These are phyloP conservation scores for Scheffersomyces lignicola DNA, from an alignment of 1,139 yeast species.

Conservation along the genomic window DNA sequence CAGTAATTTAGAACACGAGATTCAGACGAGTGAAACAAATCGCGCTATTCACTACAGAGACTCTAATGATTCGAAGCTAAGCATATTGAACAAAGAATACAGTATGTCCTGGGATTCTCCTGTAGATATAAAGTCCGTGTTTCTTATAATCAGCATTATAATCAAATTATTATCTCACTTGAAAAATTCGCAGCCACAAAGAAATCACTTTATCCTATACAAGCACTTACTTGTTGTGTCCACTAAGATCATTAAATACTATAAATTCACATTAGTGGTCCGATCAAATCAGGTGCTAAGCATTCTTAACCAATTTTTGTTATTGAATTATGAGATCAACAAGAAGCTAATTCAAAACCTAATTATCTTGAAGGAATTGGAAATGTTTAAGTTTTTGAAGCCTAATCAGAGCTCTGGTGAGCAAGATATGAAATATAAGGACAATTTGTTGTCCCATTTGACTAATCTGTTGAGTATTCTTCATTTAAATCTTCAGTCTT, in stretches of 20 bases:
- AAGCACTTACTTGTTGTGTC: slow-evolving; percentile 34
- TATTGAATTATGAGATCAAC: slow-evolving; percentile 38
- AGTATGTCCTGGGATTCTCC: slow-evolving; percentile 9
- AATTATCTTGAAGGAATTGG: slow-evolving; percentile 28
- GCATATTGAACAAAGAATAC: slow-evolving; percentile 17
- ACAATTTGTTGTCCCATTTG: slow-evolving; percentile 12
- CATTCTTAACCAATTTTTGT: slow-evolving; percentile 29
- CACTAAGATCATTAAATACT: slow-evolving; percentile 29
- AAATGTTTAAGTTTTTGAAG: slow-evolving; percentile 4
- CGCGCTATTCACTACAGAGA: neutral
- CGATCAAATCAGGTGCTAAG: slow-evolving; percentile 25
- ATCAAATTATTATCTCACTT: slow-evolving; percentile 26
- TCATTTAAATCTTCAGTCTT: slow-evolving; percentile 27
- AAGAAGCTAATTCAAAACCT: slow-evolving; percentile 36
- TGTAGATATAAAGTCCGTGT: slow-evolving; percentile 10
- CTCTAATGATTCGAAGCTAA: slow-evolving; percentile 17
- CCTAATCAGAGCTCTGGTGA: neutral
- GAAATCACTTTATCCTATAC: slow-evolving; percentile 18
- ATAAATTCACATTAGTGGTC: slow-evolving; percentile 24
- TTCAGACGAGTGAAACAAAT: neutral
- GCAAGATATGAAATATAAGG: slow-evolving; percentile 1
- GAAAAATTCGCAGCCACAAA: slow-evolving; percentile 3
- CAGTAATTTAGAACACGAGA: slow-evolving; percentile 9
- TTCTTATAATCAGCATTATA: slow-evolving; percentile 21
- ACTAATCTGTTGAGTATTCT: slow-evolving; percentile 25